A percentile compares a stretch with the other conserved stretches of the same genome.
These are phyloP conservation scores for Kluyveromyces dobzhanskii DNA, from an alignment of 805 yeast genomes.

Conservation along the genomic window DNA sequence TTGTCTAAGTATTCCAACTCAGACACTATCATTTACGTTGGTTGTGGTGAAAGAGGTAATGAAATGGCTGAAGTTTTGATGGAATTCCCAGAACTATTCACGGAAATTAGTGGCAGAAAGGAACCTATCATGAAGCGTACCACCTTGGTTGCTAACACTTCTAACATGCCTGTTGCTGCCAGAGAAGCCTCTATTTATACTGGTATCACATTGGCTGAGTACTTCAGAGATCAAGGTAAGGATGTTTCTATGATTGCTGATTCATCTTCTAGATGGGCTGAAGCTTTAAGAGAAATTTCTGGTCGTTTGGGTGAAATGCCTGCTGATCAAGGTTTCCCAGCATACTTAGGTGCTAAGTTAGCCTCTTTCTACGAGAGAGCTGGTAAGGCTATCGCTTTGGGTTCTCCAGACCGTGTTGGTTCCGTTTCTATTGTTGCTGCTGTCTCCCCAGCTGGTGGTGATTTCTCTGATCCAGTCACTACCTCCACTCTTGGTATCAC, in stretches of 20 bases:
- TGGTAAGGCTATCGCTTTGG: conserved; percentile 90
- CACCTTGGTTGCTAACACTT: conserved; percentile 95
- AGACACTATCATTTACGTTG: conserved; percentile 91
- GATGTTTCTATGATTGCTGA: conserved; percentile 99
- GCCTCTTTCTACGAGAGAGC: conserved; percentile 99
- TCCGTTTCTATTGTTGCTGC: conserved; percentile 99
- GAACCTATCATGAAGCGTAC: conserved; percentile 99
- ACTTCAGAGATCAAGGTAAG: conserved; percentile 99
- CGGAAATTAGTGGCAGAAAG: conserved; percentile 84
- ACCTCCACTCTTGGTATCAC: conserved; percentile 98
- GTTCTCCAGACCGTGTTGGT: conserved; percentile 94
- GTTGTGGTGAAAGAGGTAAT: conserved; percentile 93
- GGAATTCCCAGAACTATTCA: conserved; percentile 97
- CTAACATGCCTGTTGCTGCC: conserved; percentile 99
- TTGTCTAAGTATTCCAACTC: conserved; percentile 96
- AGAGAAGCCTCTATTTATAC: conserved; percentile 99
- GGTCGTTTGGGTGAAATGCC: conserved; percentile 99
- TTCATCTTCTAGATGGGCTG: conserved; percentile 99
- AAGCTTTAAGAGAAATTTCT: conserved; percentile 98
- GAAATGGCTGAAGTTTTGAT: conserved; percentile 99
- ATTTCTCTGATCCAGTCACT: conserved; percentile 99
- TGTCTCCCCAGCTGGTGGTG: conserved; percentile 99
- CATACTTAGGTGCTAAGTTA: conserved; percentile 95
- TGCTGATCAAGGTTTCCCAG: conserved; percentile 99
- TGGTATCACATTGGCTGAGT: conserved; percentile 97